phyloP scores from a whole-genome alignment of 208 protist genomes.

The Trypanosomatidae sp. region DNA sequence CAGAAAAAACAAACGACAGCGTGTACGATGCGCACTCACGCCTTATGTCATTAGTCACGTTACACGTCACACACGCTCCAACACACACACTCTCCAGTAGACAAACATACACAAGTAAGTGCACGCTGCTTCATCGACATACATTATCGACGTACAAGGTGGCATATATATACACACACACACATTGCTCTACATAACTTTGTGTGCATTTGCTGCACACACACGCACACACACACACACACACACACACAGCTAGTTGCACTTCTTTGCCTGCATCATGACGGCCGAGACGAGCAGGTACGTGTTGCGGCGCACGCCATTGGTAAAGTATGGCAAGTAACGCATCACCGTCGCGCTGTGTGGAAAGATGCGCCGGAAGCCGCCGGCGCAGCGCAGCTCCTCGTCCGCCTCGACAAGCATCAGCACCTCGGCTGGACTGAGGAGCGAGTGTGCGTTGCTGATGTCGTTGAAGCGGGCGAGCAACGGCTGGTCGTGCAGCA shows the following conservation, averaged over 20 bases:
- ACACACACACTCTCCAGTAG: too few relatives aligned
- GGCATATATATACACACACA: too few relatives aligned
- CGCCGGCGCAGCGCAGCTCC: conserved; percentile 62
- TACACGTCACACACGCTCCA: too few relatives aligned
- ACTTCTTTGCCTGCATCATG: conserved; percentile 16
- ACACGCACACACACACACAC: too few relatives aligned
- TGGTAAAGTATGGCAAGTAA: conserved; percentile 67
- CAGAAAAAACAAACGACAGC: too few relatives aligned
- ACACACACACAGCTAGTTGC: too few relatives aligned
- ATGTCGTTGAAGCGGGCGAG: conserved; percentile 48
- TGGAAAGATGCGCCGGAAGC: conserved; percentile 74
- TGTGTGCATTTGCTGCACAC: too few relatives aligned
- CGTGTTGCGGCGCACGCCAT: conserved; percentile 75
- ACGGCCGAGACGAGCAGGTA: conserved; percentile 61
- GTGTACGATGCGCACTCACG: too few relatives aligned
- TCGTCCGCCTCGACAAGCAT: conserved; percentile 76
- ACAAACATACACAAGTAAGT: too few relatives aligned
- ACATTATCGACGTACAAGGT: background rate
- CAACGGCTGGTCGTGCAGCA: conserved; percentile 23
- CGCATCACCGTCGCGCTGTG: conserved; percentile 23
- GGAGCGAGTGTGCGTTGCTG: conserved; percentile 37
- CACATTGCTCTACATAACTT: too few relatives aligned
- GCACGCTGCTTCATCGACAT: background rate
- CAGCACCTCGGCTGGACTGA: conserved; percentile 36
- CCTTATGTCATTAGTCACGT: too few relatives aligned